Evolutionary conservation across 108 stramenopile genomes (phyloP).

Genomic region (Skeletonema grethae): DNA sequence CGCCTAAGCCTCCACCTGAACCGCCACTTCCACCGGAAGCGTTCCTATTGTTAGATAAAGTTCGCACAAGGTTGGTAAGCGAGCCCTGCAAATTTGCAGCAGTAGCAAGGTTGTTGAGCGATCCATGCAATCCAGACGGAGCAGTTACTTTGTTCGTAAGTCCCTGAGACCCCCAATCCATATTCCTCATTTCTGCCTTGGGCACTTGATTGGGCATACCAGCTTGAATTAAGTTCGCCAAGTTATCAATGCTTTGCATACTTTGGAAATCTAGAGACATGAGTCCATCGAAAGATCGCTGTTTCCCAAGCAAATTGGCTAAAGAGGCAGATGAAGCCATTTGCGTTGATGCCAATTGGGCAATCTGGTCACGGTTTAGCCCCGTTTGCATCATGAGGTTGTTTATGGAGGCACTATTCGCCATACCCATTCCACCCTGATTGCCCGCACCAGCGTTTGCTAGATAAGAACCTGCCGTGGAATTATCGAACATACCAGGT

Average conservation of each 20-base stretch:
- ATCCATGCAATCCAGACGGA: constrained; percentile 20
- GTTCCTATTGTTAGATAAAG: constrained; percentile 12
- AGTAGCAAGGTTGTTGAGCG: not conserved
- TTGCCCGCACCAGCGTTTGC: constrained; percentile 5
- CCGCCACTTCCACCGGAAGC: not conserved
- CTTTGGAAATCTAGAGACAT: constrained; percentile 86
- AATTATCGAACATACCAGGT: constrained; percentile 29
- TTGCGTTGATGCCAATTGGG: constrained; percentile 60
- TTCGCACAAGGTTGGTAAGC: constrained; percentile 12
- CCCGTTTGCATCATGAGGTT: constrained; percentile 74
- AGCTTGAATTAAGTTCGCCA: constrained; percentile 77
- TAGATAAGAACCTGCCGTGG: constrained; percentile 11
- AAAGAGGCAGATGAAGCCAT: constrained; percentile 60
- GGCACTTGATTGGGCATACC: constrained; percentile 50
- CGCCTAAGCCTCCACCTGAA: not conserved
- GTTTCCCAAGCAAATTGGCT: constrained; percentile 76
- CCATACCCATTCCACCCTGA: constrained; percentile 13
- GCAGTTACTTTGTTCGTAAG: constrained; percentile 26
- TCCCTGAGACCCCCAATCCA: constrained; percentile 31
- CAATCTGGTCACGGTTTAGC: constrained; percentile 69
- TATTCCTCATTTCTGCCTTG: constrained; percentile 76
- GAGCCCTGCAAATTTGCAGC: constrained; percentile 35
- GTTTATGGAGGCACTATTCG: constrained; percentile 46
- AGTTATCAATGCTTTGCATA: constrained; percentile 86
- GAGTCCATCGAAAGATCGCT: constrained; percentile 76